Conservation (phyloP, 768 basidiomycete genomes). For the Lactifluus piperatus region DNA sequence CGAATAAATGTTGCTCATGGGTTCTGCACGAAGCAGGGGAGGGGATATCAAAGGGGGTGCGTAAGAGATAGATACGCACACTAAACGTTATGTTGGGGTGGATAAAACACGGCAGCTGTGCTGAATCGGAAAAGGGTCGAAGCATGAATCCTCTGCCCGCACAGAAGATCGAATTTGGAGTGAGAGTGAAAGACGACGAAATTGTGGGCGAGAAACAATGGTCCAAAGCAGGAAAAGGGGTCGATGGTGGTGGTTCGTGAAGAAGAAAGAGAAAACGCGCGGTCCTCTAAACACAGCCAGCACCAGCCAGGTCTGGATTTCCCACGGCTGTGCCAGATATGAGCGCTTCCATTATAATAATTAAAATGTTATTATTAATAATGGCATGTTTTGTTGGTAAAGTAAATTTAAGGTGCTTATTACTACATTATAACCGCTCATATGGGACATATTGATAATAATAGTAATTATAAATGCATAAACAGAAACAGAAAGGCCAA, state of each 20-base stretch:
- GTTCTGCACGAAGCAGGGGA: not conserved
- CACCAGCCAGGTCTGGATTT: no score
- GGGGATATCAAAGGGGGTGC: constrained; percentile 39
- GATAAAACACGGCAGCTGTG: constrained; percentile 54
- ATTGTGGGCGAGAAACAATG: constrained; percentile 42
- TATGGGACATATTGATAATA: no score
- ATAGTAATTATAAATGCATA: no score
- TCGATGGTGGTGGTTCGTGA: constrained; percentile 11
- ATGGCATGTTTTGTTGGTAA: no score
- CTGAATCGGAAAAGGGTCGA: constrained; percentile 75
- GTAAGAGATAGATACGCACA: constrained; percentile 35
- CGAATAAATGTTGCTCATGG: not conserved
- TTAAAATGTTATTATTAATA: no score
- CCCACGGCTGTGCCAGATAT: no score
- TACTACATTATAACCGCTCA: no score
- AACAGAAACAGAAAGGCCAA: no score
- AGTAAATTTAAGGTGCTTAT: no score
- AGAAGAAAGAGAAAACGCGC: not conserved
- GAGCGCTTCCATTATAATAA: no score
- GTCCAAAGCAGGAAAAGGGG: constrained; percentile 6
- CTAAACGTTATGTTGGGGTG: constrained; percentile 26
- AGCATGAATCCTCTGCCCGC: constrained; percentile 84
- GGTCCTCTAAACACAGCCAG: no score
- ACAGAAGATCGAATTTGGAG: constrained; percentile 47
- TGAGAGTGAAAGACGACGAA: constrained; percentile 46